phyloP scores from a whole-genome alignment of 768 basidiomycete species.

The Termitomyces bulborhizus region DNA sequence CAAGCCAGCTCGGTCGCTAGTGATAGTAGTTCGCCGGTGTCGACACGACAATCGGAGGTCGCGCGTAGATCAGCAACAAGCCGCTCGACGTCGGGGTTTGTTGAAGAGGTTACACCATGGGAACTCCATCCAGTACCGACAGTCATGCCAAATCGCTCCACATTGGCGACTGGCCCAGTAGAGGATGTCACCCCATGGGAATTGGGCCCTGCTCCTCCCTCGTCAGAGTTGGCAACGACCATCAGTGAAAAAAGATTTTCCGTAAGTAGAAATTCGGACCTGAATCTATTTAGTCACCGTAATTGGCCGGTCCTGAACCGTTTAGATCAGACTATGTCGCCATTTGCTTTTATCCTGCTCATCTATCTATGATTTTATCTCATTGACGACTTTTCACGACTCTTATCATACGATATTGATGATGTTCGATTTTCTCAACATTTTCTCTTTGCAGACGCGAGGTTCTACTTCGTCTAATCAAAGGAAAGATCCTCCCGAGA shows the following conservation, averaged over 20 bases:
- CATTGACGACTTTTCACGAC: slow-evolving; percentile 3
- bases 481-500: slow-evolving; percentile 19
- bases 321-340: slow-evolving; percentile 2
- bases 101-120: slow-evolving; percentile 27
- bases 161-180: slow-evolving; percentile 20
- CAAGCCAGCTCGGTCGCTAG: slow-evolving; percentile 1
- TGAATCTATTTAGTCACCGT: slow-evolving; percentile 9
- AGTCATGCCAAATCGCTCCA: slow-evolving; percentile 15
- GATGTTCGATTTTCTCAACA: slow-evolving; percentile 7
- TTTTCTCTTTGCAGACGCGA: slow-evolving; percentile 18
- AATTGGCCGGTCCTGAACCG: slow-evolving; percentile 9
- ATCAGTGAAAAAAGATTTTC: slow-evolving; percentile 13
- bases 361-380: not conserved
- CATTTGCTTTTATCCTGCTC: slow-evolving; percentile 1
- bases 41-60: slow-evolving; percentile 19
- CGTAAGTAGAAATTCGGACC: slow-evolving; percentile 14
- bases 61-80: slow-evolving; percentile 12
- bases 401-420: slow-evolving; percentile 12
- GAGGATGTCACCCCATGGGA: slow-evolving; percentile 29
- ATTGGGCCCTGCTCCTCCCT: slow-evolving; percentile 16
- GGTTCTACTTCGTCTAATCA: slow-evolving; percentile 21
- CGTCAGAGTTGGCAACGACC: not conserved
- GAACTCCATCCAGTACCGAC: slow-evolving; percentile 23
- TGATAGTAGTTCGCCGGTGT: slow-evolving; percentile 9
- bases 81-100: slow-evolving; percentile 17